These are phyloP conservation scores for Sordaria brevicollis DNA, from an alignment of 495 filamentous ascomycete genomes.

Conservation along the genomic window DNA sequence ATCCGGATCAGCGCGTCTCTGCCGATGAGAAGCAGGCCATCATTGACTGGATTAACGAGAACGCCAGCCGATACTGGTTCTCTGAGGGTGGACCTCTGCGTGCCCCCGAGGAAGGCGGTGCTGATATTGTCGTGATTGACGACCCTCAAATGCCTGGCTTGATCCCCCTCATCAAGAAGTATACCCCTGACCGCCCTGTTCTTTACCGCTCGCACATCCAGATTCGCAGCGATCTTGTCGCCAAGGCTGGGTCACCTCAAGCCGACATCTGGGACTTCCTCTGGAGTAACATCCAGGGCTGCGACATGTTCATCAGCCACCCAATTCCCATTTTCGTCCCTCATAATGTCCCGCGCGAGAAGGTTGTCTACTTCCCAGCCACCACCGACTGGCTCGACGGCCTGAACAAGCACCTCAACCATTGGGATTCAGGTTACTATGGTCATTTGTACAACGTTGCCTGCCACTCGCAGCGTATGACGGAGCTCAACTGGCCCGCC, in stretches of 20 bases:
- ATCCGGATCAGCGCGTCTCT: slow-evolving; percentile 50
- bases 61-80: slow-evolving; percentile 71
- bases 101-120: slow-evolving; percentile 59
- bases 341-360: slow-evolving; percentile 49
- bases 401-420: slow-evolving; percentile 66
- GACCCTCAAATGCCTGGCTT: slow-evolving; percentile 84
- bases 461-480: slow-evolving; percentile 50
- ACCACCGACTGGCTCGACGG: slow-evolving; percentile 89
- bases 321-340: slow-evolving; percentile 75
- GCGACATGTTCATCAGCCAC: slow-evolving; percentile 79
- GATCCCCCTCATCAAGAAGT: slow-evolving; percentile 64
- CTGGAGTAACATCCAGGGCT: slow-evolving; percentile 58
- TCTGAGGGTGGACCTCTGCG: slow-evolving; percentile 55
- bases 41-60: slow-evolving; percentile 65
- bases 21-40: slow-evolving; percentile 49
- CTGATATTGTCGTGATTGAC: slow-evolving; percentile 71
- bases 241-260: slow-evolving; percentile 52
- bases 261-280: slow-evolving; percentile 68
- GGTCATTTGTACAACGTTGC: slow-evolving; percentile 60
- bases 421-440: slow-evolving; percentile 70
- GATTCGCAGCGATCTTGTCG: slow-evolving; percentile 64
- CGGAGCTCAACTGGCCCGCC: slow-evolving; percentile 55
- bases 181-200: slow-evolving; percentile 64
- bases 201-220: slow-evolving; percentile 81
- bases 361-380: slow-evolving; percentile 71